A percentile compares a stretch with the other conserved stretches of the same genome.
Evolutionary conservation across 164 flowering plant genomes (phyloP).

Genomic region (Stephania cephalantha): DNA sequence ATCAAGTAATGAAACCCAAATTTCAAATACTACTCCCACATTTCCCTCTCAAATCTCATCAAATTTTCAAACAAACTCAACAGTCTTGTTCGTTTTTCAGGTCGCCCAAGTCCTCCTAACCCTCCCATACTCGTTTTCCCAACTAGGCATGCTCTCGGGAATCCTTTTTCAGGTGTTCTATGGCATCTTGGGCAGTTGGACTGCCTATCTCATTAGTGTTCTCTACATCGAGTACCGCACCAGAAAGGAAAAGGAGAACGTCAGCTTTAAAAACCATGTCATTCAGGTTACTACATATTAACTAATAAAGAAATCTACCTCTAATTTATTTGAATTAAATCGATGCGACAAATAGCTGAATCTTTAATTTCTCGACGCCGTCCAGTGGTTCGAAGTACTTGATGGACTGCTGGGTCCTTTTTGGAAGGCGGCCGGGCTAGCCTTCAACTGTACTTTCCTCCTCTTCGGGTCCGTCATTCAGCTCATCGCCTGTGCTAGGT

Average conservation of each 20-base stretch:
- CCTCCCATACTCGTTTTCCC: slow-evolving; percentile 86
- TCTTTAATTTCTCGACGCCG: not conserved
- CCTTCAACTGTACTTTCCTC: slow-evolving; percentile 89
- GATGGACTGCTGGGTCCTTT: slow-evolving; percentile 89
- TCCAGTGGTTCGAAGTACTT: slow-evolving; percentile 91
- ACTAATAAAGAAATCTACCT: not conserved
- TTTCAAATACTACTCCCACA: not conserved
- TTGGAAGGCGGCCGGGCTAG: slow-evolving; percentile 86
- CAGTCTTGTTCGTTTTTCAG: slow-evolving; percentile 17
- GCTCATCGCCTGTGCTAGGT: slow-evolving; percentile 96
- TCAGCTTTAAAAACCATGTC: slow-evolving; percentile 79
- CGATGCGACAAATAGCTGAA: not conserved
- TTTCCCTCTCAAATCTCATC: not conserved
- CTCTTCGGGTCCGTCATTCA: slow-evolving; percentile 91
- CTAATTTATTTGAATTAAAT: not conserved
- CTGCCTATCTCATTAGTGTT: slow-evolving; percentile 84
- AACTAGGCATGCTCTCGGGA: slow-evolving; percentile 77
- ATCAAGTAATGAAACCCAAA: slow-evolving; percentile 42
- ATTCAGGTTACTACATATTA: slow-evolving; percentile 49
- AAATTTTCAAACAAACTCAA: not conserved
- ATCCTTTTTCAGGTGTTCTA: slow-evolving; percentile 63
- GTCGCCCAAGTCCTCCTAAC: slow-evolving; percentile 61
- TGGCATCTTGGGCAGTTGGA: slow-evolving; percentile 85
- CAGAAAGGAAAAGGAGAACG: slow-evolving; percentile 74
- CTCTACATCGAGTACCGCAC: slow-evolving; percentile 70